Evolutionary conservation across 2,329 filamentous ascomycete species (phyloP).

Genomic region (Allantophomopsis lycopodina): DNA sequence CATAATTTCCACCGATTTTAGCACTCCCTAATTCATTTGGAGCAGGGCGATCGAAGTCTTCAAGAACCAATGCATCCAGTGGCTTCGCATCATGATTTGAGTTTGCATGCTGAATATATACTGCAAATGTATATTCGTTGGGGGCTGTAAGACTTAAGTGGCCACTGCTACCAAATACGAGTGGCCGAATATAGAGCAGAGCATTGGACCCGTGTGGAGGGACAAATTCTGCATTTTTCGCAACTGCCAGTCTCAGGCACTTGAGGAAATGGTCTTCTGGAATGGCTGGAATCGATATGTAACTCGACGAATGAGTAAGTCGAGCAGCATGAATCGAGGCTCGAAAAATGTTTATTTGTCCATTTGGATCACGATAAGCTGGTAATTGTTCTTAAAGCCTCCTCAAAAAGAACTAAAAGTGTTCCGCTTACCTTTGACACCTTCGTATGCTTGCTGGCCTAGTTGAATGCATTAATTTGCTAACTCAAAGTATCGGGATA

Average conservation of each 20-base stretch:
- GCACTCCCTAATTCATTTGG: slow-evolving; percentile 51
- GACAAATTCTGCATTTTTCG: no score
- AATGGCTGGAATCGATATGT: no score
- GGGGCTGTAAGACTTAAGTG: slow-evolving; percentile 49
- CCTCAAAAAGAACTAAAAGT: no score
- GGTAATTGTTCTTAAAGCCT: no score
- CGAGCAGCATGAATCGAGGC: no score
- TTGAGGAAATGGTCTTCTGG: no score
- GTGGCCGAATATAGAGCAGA: slow-evolving; percentile 53
- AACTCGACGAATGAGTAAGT: no score
- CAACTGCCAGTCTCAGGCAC: no score
- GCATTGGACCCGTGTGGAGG: slow-evolving; percentile 43
- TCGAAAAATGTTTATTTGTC: no score
- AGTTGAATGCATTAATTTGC: no score
- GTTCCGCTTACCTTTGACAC: slow-evolving; percentile 46
- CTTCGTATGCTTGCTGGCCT: slow-evolving; percentile 55
- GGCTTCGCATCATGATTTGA: slow-evolving; percentile 53
- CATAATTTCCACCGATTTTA: slow-evolving; percentile 60
- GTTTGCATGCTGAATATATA: slow-evolving; percentile 51
- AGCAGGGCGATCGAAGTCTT: slow-evolving; percentile 56
- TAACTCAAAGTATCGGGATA: no score
- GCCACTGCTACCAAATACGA: slow-evolving; percentile 50
- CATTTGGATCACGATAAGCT: no score
- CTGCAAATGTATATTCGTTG: slow-evolving; percentile 47
- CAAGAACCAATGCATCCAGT: slow-evolving; percentile 50